Conservation (phyloP, 2,329 filamentous ascomycete genomes). For the Alternaria solani region DNA sequence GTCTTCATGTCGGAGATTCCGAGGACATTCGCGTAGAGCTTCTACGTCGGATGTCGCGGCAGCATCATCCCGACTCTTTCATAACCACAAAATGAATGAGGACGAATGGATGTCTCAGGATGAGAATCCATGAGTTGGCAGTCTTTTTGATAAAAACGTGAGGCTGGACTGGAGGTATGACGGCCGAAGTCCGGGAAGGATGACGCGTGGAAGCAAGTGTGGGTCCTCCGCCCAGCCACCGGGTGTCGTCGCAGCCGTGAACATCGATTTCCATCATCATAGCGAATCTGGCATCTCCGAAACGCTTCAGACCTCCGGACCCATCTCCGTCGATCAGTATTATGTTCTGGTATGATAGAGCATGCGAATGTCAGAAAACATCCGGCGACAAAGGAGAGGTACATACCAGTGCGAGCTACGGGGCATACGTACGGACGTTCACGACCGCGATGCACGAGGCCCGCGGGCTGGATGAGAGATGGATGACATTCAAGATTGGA, state of each 20-base stretch:
- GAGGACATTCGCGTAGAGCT: not conserved
- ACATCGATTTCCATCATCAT: not conserved
- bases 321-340: rapidly evolving
- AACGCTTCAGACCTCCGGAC: not conserved
- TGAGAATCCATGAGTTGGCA: not conserved
- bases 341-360: not conserved
- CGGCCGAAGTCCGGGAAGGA: conserved; percentile 6
- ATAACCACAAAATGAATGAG: not conserved
- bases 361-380: not conserved
- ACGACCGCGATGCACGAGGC: not conserved
- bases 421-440: not conserved
- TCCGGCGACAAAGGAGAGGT: not conserved
- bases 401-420: not conserved
- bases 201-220: conserved; percentile 7
- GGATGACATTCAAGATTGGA: not conserved
- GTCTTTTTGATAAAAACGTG: not conserved
- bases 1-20: not conserved
- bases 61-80: not conserved
- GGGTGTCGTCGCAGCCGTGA: not conserved
- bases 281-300: not conserved
- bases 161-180: not conserved
- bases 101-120: not conserved
- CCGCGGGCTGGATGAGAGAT: conserved; percentile 2
- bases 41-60: not conserved
- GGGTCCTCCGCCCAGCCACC: conserved; percentile 4